These are phyloP conservation scores for Aspergillus uvarum DNA, from an alignment of 2,329 filamentous ascomycete genomes.

Conservation along the genomic window DNA sequence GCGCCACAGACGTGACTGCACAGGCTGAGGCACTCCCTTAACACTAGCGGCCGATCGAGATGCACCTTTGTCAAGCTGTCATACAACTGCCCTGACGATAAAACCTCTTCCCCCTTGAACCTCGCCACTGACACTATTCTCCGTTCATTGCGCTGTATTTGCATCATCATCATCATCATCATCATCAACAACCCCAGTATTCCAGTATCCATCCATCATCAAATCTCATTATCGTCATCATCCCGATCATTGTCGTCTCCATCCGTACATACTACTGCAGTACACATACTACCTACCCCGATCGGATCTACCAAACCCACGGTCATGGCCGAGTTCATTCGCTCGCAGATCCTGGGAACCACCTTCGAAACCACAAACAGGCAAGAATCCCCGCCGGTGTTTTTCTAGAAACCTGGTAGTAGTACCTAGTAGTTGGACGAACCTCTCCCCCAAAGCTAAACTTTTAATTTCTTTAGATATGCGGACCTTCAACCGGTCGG, in stretches of 20 bases:
- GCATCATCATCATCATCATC: background rate
- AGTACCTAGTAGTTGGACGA: background rate
- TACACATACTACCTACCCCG: background rate
- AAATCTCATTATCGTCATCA: too few species aligned
- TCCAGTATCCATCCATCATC: too few species aligned
- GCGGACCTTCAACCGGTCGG: slow-evolving; percentile 96
- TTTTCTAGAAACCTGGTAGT: background rate
- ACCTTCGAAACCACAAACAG: slow-evolving; percentile 99
- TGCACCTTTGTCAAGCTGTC: background rate
- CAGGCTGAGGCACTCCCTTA: background rate
- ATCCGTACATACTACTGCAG: too few species aligned
- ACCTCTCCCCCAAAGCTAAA: slow-evolving; percentile 15
- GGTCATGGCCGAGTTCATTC: slow-evolving; percentile 97
- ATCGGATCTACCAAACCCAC: background rate
- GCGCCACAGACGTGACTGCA: background rate
- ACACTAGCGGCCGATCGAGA: background rate
- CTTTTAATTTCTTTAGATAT: slow-evolving; percentile 61
- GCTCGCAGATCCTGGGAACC: slow-evolving; percentile 98
- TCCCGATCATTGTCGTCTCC: too few species aligned
- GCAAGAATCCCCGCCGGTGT: slow-evolving; percentile 32
- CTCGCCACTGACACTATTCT: background rate
- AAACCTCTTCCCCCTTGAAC: background rate
- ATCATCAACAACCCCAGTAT: background rate
- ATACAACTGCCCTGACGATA: background rate
- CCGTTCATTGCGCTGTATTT: background rate